Percentiles rank a stretch among this genome's conserved stretches.
Evolutionary conservation across 352 stramenopile genomes (phyloP).

Genomic region (Globisporangium uncinulatum): DNA sequence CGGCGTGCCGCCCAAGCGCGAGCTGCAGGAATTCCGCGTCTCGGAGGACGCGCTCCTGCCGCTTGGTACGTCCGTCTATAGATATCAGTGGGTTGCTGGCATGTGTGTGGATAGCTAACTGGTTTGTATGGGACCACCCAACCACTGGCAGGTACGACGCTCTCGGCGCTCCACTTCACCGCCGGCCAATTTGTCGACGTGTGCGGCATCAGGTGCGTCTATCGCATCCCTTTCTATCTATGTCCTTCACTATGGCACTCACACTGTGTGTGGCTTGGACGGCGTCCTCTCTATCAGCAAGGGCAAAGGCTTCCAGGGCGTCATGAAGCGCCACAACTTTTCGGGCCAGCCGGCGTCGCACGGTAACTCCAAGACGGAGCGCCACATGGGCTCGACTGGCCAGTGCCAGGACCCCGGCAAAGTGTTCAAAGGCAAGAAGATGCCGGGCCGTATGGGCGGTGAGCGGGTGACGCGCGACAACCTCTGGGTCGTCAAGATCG

Average conservation of each 20-base stretch:
- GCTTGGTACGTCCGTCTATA: slow-evolving; percentile 37
- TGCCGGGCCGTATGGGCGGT: slow-evolving; percentile 96
- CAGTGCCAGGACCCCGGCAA: slow-evolving; percentile 97
- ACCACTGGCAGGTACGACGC: slow-evolving; percentile 43
- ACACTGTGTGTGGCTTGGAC: background rate
- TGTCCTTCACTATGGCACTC: no score
- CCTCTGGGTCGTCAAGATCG: slow-evolving; percentile 90
- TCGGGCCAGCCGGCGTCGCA: slow-evolving; percentile 95
- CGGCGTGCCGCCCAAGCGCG: slow-evolving; percentile 89
- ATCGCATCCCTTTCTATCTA: background rate
- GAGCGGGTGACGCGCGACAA: slow-evolving; percentile 96
- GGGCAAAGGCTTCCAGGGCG: slow-evolving; percentile 90
- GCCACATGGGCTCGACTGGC: slow-evolving; percentile 95
- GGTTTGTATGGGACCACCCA: background rate
- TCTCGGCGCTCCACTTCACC: slow-evolving; percentile 97
- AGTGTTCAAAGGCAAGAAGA: slow-evolving; percentile 99
- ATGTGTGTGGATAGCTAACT: background rate
- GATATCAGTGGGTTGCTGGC: background rate
- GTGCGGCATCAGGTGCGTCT: slow-evolving; percentile 75
- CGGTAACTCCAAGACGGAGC: slow-evolving; percentile 97
- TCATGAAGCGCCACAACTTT: slow-evolving; percentile 99
- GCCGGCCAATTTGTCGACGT: slow-evolving; percentile 98
- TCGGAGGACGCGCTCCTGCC: slow-evolving; percentile 86
- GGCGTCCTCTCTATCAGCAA: slow-evolving; percentile 31
- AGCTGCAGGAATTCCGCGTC: slow-evolving; percentile 95